A percentile compares a stretch with the other conserved stretches of the same genome.
Evolutionary conservation across 345 rosid species (phyloP).

Genomic region (Boechera stricta): DNA sequence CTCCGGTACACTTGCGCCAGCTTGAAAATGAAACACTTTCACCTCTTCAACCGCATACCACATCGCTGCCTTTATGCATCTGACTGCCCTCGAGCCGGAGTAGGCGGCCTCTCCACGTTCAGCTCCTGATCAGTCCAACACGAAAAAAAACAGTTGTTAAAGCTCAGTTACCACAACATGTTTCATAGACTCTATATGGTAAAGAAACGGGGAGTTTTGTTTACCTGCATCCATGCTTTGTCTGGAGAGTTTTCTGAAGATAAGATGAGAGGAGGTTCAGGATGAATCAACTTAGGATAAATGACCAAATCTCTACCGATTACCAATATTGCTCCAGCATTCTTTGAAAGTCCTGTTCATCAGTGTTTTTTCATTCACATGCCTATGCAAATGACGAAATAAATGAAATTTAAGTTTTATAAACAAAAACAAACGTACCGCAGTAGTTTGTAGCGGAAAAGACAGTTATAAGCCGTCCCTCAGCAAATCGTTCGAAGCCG

Average conservation of each 20-base stretch:
- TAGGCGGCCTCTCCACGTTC: slow-evolving; percentile 73
- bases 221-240: slow-evolving; percentile 66
- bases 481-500: slow-evolving; percentile 94
- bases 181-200: not conserved
- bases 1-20: not conserved
- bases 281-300: slow-evolving; percentile 84
- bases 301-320: slow-evolving; percentile 79
- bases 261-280: slow-evolving; percentile 79
- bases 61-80: slow-evolving; percentile 59
- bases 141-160: not conserved
- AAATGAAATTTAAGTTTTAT: not conserved
- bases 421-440: slow-evolving; percentile 50
- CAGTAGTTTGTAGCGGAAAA: slow-evolving; percentile 97
- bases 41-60: slow-evolving; percentile 35
- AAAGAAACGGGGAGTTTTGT: not conserved
- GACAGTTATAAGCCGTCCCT: slow-evolving; percentile 83
- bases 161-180: slow-evolving; percentile 25
- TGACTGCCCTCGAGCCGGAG: slow-evolving; percentile 73
- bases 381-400: not conserved
- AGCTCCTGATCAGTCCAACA: slow-evolving; percentile 59
- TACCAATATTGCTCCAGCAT: slow-evolving; percentile 92
- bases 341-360: slow-evolving; percentile 65
- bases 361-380: slow-evolving; percentile 22
- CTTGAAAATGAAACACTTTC: not conserved
- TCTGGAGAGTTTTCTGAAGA: slow-evolving; percentile 75